Base-by-base conservation (phyloP, 2,329 filamentous ascomycete genomes). In the Cercospora sp. region DNA sequence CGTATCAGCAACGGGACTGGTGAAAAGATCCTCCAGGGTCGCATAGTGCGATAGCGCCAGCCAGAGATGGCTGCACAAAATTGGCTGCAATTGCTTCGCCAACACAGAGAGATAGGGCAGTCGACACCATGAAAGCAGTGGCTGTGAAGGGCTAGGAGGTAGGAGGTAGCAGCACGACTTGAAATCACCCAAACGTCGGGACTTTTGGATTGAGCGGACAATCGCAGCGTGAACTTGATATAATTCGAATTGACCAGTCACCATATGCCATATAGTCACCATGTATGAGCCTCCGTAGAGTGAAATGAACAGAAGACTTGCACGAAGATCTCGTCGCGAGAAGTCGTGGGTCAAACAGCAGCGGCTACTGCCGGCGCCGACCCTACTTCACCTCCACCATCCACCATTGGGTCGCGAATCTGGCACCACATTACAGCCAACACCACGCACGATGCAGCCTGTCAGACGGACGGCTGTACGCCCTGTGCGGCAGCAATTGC, bases 381-480 rank as follows among this genome's bases (percentile, higher is more conserved):
- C 13, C 53, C 12, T 43, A 63, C 62, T 43, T 64, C 30, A 64
- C 24, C 26, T 28, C 59, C 26, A 21, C 21, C 21, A 21, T 21
- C 21, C 21, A 28, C 60, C 43, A 45, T 30, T 62, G 24, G 37
- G 8, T 32, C 43, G 61, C n/a, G n/a, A 16, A 32, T 7, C 30
- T 21, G 30, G 32, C 30, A 37, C 28, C 49, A 64, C 59, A 64
- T 28, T 30, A 28, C 61, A 51, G 34, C 40, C 24, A n/a, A 63
- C 43, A 12, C 12, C 58, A 68, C 60, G 70, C 73, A 77, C 71
- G 26, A 84, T 84, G 82, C 82, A 83, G 76, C 76, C 81, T 72
- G 74, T 82, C 70, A 80, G 79, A 74, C 78, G 81, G 76, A 81
- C 79, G 77, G 80, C 81, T 70, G 74, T 78, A 61, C 75, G 79